Percentiles rank a stretch among this genome's conserved stretches.
Evolutionary conservation across 1,284 basidiomycete species (phyloP).

Genomic region (Neolentinus lepideus): DNA sequence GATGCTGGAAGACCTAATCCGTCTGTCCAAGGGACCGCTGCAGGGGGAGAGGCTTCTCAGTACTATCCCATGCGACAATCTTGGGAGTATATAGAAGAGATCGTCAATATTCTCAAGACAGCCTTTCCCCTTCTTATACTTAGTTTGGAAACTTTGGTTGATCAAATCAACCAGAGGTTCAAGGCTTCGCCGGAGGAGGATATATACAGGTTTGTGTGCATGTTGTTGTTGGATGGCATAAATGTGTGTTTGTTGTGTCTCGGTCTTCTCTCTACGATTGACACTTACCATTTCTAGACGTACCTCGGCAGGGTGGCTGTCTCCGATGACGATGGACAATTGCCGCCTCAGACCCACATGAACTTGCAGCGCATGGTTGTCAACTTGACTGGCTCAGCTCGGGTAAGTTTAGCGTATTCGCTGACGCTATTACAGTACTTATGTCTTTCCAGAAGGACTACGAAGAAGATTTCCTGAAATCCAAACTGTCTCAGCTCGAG

Average conservation of each 20-base stretch:
- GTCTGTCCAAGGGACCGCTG: neutral
- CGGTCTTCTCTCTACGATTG: neutral
- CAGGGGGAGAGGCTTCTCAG: slow-evolving; percentile 2
- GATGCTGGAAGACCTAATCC: neutral
- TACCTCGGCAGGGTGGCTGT: slow-evolving; percentile 65
- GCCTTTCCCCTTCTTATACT: slow-evolving; percentile 93
- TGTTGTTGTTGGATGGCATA: slow-evolving; percentile 71
- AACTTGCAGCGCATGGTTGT: slow-evolving; percentile 73
- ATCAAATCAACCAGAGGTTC: slow-evolving; percentile 90
- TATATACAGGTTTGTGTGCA: slow-evolving; percentile 87
- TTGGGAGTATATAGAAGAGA: slow-evolving; percentile 92
- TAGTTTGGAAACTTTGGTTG: slow-evolving; percentile 96
- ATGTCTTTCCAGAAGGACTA: slow-evolving; percentile 62
- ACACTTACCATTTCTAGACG: slow-evolving; percentile 34
- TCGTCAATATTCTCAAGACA: slow-evolving; percentile 93
- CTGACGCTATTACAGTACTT: neutral
- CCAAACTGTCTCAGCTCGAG: slow-evolving; percentile 78
- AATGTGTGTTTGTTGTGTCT: slow-evolving; percentile 35
- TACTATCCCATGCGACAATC: slow-evolving; percentile 56
- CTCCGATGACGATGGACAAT: slow-evolving; percentile 72
- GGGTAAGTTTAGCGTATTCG: slow-evolving; percentile 34
- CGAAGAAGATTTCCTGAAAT: slow-evolving; percentile 86
- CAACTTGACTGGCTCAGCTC: slow-evolving; percentile 60
- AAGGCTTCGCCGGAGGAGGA: slow-evolving; percentile 93
- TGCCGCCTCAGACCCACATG: slow-evolving; percentile 48